Evolutionary conservation across 1,284 basidiomycete species (phyloP).

Genomic region (Neolentinus lepideus): DNA sequence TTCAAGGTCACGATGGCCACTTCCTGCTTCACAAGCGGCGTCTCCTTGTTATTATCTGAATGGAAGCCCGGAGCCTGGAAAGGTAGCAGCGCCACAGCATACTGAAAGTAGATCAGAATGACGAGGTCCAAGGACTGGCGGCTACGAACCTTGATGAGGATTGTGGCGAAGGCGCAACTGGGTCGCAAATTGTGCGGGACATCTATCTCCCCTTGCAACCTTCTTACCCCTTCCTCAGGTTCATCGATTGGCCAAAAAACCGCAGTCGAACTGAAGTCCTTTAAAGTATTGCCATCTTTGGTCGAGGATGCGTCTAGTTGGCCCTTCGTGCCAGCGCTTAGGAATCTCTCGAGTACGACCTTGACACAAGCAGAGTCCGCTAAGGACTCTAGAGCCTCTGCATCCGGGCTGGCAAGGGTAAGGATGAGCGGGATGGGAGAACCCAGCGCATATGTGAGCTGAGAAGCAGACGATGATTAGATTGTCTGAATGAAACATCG

Average conservation of each 20-base stretch:
- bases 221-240: constrained; percentile 16
- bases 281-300: constrained; percentile 38
- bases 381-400: constrained; percentile 42
- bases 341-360: constrained; percentile 23
- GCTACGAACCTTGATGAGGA: constrained; percentile 35
- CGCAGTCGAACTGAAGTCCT: constrained; percentile 31
- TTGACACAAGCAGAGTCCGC: constrained; percentile 28
- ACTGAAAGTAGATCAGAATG: constrained; percentile 25
- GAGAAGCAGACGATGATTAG: neutral
- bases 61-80: constrained; percentile 40
- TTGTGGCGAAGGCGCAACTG: constrained; percentile 45
- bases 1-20: constrained; percentile 37
- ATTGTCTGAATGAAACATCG: neutral
- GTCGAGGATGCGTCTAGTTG: constrained; percentile 32
- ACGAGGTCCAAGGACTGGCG: neutral
- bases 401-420: constrained; percentile 33
- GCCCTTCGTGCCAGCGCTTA: constrained; percentile 39
- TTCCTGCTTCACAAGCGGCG: constrained; percentile 30
- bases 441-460: constrained; percentile 43
- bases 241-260: constrained; percentile 37
- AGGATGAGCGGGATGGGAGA: constrained; percentile 42
- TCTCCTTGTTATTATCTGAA: constrained; percentile 14
- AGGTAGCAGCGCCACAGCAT: constrained; percentile 36
- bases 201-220: constrained; percentile 45
- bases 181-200: constrained; percentile 38